A percentile compares a stretch with the other conserved stretches of the same genome.
phyloP scores from a whole-genome alignment of 176 grass and related monocot genomes.

The Otatea glauca region DNA sequence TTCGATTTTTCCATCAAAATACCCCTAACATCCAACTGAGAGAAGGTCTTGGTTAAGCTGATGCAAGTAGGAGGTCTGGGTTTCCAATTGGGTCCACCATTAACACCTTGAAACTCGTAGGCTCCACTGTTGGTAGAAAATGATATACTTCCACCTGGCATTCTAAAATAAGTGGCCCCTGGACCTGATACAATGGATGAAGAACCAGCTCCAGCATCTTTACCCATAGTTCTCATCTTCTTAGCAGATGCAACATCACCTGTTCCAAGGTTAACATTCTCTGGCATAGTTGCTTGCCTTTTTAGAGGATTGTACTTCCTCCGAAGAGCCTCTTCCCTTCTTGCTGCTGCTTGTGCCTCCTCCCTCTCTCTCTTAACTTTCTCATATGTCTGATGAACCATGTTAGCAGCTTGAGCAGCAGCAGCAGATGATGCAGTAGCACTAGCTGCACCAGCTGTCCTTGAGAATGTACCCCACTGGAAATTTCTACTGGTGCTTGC shows the following conservation, averaged over 20 bases:
- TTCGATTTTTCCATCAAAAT: conserved; percentile 45
- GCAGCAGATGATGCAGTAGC: conserved; percentile 65
- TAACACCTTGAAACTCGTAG: conserved; percentile 39
- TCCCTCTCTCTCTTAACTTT: conserved; percentile 60
- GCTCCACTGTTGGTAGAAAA: conserved; percentile 10
- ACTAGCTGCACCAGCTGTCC: conserved; percentile 65
- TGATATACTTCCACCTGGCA: conserved; percentile 17
- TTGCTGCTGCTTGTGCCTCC: conserved; percentile 57
- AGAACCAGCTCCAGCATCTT: conserved; percentile 27
- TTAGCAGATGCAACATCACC: conserved; percentile 31
- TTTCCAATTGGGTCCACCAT: conserved; percentile 39
- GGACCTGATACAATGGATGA: conserved; percentile 24
- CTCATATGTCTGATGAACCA: conserved; percentile 63
- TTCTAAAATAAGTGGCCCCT: conserved; percentile 25
- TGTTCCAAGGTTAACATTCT: conserved; percentile 32
- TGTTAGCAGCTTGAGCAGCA: conserved; percentile 61
- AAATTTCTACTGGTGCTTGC: conserved; percentile 40
- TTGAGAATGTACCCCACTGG: conserved; percentile 59
- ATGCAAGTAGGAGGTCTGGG: conserved; percentile 10
- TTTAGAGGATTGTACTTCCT: conserved; percentile 60
- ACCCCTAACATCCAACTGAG: neutral
- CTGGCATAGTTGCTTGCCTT: conserved; percentile 45
- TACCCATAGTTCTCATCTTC: conserved; percentile 34
- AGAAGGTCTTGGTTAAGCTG: conserved; percentile 29
- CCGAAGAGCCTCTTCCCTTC: conserved; percentile 57